A percentile compares a stretch with the other conserved stretches of the same genome.
Conservation (phyloP, 1,139 yeast species). For the Suhomyces panamericanus region DNA sequence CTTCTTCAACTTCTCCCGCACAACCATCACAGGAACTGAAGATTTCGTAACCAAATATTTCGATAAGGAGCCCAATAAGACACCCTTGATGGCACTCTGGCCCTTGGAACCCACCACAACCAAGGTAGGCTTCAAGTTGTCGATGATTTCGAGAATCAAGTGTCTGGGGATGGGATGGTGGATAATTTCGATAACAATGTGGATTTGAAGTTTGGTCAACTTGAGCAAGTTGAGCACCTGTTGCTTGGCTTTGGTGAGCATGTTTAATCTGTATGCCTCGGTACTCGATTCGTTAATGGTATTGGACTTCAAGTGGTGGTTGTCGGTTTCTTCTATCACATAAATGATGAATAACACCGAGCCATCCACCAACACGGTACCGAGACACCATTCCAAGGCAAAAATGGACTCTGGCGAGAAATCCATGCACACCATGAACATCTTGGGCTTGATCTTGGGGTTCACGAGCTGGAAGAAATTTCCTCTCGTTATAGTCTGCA, state of each 20-base stretch:
- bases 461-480: slow-evolving; percentile 57
- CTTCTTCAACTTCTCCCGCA: slow-evolving; percentile 78
- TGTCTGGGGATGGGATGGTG: slow-evolving; percentile 90
- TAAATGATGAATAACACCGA: slow-evolving; percentile 79
- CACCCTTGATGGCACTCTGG: slow-evolving; percentile 73
- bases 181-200: slow-evolving; percentile 71
- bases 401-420: slow-evolving; percentile 82
- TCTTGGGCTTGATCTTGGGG: slow-evolving; percentile 57
- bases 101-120: slow-evolving; percentile 85
- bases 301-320: slow-evolving; percentile 45
- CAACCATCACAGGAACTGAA: slow-evolving; percentile 89
- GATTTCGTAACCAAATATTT: slow-evolving; percentile 76
- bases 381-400: slow-evolving; percentile 89
- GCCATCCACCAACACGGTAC: slow-evolving; percentile 82
- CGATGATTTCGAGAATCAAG: slow-evolving; percentile 77
- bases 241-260: slow-evolving; percentile 62
- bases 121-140: slow-evolving; percentile 77
- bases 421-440: slow-evolving; percentile 77
- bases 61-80: slow-evolving; percentile 70
- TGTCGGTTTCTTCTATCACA: slow-evolving; percentile 69
- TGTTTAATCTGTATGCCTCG: slow-evolving; percentile 54
- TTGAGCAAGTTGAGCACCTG: slow-evolving; percentile 59
- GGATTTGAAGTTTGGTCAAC: slow-evolving; percentile 73
- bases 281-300: slow-evolving; percentile 42
- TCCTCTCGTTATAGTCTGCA: slow-evolving; percentile 73